Base-by-base conservation (phyloP, 2,329 filamentous ascomycete species). In the Nigrospora oryzae region DNA sequence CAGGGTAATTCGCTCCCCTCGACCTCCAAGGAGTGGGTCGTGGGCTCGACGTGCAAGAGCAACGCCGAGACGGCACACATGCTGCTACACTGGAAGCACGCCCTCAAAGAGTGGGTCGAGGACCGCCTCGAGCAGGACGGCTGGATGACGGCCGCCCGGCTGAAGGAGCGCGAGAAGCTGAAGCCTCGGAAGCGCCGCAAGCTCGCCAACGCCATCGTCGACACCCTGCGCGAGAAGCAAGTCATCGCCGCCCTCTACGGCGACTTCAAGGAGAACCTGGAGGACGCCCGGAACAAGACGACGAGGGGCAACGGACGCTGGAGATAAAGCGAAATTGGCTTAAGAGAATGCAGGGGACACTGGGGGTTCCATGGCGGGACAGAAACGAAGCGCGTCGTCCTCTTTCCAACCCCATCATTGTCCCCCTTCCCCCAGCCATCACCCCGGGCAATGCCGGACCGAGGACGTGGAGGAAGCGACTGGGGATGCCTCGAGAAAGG, bases 21-120 rank as follows among this genome's bases (percentile, higher is more conserved):
- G 49, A 60, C 50, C 40, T 65, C 49, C 62, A 80, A 53, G 23
- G 46, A 56, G 35, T 72, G 67, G 66, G 46, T 49, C 33, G 60
- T 71, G 12, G 69, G 69, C 31, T 53, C 51, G 12, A 59, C 63
- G 12, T 72, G 69, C 58, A 60, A 63, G 53, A 66, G 66, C 49
- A 69, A 75, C 40, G 85, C 86, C 0, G 71, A 80, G 51, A 82
- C 82, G 35, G 83, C 84, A 0, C 86, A 91, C 56, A 75, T 74
- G 1, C 71, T 91, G 4, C 73, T 80, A 5, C 87, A 93, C 63
- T 90, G 87, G 87, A 83, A 83, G 46, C 78, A 77, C 48, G 77
- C 81, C 38, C 76, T 91, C n/a, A 83, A 86, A 56, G 74, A 83
- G 51, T 86, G 77, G 74, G 81, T 90, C 0, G 70, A 84, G 19